Evolutionary conservation across 768 basidiomycete genomes (phyloP).

Genomic region (Tephrocybe sp.): DNA sequence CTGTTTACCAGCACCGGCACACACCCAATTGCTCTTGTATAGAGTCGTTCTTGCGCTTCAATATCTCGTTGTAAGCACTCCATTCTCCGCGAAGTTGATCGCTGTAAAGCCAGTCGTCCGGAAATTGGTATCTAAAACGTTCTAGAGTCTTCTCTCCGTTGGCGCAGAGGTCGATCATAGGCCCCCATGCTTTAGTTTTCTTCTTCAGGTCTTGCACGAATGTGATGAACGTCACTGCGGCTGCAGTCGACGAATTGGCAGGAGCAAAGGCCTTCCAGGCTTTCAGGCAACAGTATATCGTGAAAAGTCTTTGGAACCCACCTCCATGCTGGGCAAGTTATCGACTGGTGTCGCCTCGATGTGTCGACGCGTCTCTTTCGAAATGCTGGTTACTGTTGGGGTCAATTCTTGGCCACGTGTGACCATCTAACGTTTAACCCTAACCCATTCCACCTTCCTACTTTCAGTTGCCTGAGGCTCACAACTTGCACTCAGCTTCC

Average conservation of each 20-base stretch:
- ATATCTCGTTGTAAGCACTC: conserved; percentile 97
- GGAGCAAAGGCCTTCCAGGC: conserved; percentile 59
- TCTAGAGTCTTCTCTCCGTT: conserved; percentile 97
- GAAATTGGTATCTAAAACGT: conserved; percentile 95
- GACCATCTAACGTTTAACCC: conserved; percentile 16
- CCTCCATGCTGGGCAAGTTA: conserved; percentile 27
- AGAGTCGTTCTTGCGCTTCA: conserved; percentile 96
- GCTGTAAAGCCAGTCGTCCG: conserved; percentile 96
- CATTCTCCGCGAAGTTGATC: conserved; percentile 98
- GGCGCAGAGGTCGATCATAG: conserved; percentile 93
- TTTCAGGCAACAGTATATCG: conserved; percentile 10
- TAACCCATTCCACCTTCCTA: no score
- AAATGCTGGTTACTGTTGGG: conserved; percentile 8
- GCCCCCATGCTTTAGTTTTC: conserved; percentile 95
- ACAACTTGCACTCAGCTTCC: conserved; percentile 14
- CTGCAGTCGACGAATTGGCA: conserved; percentile 91
- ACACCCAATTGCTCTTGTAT: conserved; percentile 97
- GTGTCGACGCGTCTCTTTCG: conserved; percentile 25
- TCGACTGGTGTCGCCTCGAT: conserved; percentile 7
- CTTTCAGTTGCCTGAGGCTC: no score
- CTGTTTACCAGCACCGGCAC: conserved; percentile 19
- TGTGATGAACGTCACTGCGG: conserved; percentile 98
- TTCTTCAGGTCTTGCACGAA: conserved; percentile 99
- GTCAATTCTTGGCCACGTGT: conserved; percentile 24
- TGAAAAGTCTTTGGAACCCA: conserved; percentile 9